Evolutionary conservation across 139 green algal species (phyloP).

Genomic region (Chara braunii): DNA sequence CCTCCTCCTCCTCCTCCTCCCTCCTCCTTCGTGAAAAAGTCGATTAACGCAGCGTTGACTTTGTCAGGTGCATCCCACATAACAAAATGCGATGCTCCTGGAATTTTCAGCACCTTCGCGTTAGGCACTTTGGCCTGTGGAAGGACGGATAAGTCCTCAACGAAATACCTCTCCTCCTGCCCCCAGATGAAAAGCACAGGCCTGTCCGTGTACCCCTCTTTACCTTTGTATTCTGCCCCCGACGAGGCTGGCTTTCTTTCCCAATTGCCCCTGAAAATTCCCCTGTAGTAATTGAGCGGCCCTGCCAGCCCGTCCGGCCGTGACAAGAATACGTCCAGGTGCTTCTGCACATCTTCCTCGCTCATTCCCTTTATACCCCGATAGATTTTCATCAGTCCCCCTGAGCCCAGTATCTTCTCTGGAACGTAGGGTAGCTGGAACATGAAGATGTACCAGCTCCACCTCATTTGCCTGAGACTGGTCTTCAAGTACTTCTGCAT

Average conservation of each 20-base stretch:
- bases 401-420: too few species aligned
- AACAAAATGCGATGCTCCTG: slow-evolving; percentile 34
- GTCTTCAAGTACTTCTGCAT: background rate
- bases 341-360: too few species aligned
- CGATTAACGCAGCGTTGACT: slow-evolving; percentile 18
- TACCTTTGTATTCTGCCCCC: background rate
- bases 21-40: slow-evolving; percentile 24
- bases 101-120: too few species aligned
- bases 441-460: slow-evolving; percentile 35
- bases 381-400: too few species aligned
- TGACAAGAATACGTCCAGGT: too few species aligned
- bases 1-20: too few species aligned
- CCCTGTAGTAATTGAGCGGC: too few species aligned
- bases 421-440: too few species aligned
- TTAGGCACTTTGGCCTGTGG: background rate
- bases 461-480: slow-evolving; percentile 10
- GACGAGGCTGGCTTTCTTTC: background rate
- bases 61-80: slow-evolving; percentile 36
- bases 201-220: background rate
- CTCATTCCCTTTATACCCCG: too few species aligned
- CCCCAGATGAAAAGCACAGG: background rate
- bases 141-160: background rate
- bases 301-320: too few species aligned
- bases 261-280: background rate
- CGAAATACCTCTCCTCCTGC: background rate